Percentiles rank a stretch among this genome's conserved stretches.
phyloP scores from a whole-genome alignment of 2,329 filamentous ascomycete species.

The Phialophora tarda region DNA sequence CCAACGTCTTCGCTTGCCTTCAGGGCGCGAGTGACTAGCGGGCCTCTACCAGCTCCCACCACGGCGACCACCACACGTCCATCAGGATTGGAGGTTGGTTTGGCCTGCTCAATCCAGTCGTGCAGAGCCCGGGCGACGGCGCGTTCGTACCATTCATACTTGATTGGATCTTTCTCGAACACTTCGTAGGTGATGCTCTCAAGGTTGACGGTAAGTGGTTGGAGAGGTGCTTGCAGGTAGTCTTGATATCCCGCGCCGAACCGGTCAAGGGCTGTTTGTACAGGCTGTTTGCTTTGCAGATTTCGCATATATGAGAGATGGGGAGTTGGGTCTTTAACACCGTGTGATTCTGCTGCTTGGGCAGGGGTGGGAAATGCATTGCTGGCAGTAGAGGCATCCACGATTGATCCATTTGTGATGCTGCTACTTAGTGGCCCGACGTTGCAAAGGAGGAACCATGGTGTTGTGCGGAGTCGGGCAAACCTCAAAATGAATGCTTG shows the following conservation, averaged over 20 bases:
- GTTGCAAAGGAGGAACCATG: constrained; percentile 66
- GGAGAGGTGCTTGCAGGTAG: constrained; percentile 91
- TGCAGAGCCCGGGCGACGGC: constrained; percentile 79
- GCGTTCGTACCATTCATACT: constrained; percentile 93
- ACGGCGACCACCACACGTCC: constrained; percentile 84
- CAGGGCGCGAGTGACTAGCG: constrained; percentile 84
- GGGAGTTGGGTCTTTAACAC: constrained; percentile 63
- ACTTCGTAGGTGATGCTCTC: constrained; percentile 98
- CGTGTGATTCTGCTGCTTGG: constrained; percentile 62
- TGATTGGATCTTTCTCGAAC: constrained; percentile 97
- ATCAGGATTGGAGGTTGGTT: constrained; percentile 73
- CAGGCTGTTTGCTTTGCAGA: constrained; percentile 79
- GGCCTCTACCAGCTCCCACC: constrained; percentile 89
- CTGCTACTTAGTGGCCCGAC: constrained; percentile 61
- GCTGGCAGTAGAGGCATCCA: constrained; percentile 41
- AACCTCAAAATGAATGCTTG: constrained; percentile 63
- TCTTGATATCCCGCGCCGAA: constrained; percentile 82
- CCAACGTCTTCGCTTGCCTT: constrained; percentile 77
- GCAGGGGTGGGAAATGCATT: constrained; percentile 68
- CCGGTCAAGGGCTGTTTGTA: constrained; percentile 65
- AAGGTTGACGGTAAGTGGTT: constrained; percentile 92
- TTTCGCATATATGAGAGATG: constrained; percentile 83
- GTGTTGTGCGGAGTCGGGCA: constrained; percentile 62
- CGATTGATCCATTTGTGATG: constrained; percentile 9
- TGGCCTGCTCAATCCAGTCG: constrained; percentile 76